Percentiles rank a stretch among this genome's conserved stretches.
phyloP scores from a whole-genome alignment of 768 basidiomycete genomes.

The Leucocoprinus birnbaumii region DNA sequence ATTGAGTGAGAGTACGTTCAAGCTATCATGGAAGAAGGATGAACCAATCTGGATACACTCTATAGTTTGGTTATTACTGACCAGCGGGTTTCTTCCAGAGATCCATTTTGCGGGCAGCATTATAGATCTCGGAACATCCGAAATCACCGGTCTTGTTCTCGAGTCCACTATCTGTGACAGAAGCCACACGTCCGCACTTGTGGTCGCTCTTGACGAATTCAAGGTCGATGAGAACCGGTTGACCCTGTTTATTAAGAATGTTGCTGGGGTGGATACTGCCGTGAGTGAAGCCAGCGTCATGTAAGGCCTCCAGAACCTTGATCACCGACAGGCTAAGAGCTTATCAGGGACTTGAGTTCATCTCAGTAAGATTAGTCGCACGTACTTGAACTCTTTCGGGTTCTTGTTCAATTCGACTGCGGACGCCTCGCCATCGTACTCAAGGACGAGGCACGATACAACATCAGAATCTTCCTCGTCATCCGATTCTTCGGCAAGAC shows the following conservation, averaged over 20 bases:
- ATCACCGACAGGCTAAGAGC: constrained; percentile 2
- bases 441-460: constrained; percentile 10
- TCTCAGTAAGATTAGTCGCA: neutral
- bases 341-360: neutral
- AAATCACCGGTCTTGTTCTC: constrained; percentile 11
- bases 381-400: constrained; percentile 8
- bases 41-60: too few relatives aligned
- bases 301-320: constrained; percentile 7
- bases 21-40: too few relatives aligned
- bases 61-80: neutral
- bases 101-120: constrained; percentile 10
- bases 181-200: constrained; percentile 9
- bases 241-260: constrained; percentile 4
- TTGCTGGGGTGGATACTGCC: constrained; percentile 9
- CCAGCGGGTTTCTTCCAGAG: constrained; percentile 12
- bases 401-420: constrained; percentile 9
- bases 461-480: constrained; percentile 2
- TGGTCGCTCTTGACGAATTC: constrained; percentile 9
- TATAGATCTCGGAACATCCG: constrained; percentile 11
- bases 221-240: constrained; percentile 10
- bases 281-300: constrained; percentile 9
- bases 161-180: constrained; percentile 1
- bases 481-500: neutral
- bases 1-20: too few relatives aligned
- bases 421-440: constrained; percentile 2